Percentiles rank a stretch among this genome's conserved stretches.
These are phyloP conservation scores for Puccinia coronata DNA, from an alignment of 1,284 basidiomycete genomes.

Conservation along the genomic window DNA sequence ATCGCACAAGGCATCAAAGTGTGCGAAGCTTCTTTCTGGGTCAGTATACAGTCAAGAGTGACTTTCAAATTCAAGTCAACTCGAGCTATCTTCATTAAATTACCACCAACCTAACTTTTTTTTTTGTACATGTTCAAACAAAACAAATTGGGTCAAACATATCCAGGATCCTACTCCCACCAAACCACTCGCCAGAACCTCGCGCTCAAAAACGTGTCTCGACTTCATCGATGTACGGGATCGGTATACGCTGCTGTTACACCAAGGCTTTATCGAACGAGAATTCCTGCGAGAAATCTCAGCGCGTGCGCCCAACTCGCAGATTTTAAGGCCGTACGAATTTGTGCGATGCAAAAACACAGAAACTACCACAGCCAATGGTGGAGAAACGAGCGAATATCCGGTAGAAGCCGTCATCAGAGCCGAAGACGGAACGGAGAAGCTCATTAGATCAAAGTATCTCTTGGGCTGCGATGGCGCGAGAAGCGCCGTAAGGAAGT, in stretches of 20 bases:
- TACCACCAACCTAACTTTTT: background rate
- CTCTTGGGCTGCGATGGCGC: slow-evolving; percentile 60
- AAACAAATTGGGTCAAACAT: slow-evolving; percentile 33
- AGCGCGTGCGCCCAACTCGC: slow-evolving; percentile 49
- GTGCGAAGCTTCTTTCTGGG: slow-evolving; percentile 61
- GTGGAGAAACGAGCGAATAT: slow-evolving; percentile 52
- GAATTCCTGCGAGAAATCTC: slow-evolving; percentile 60
- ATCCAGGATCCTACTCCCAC: slow-evolving; percentile 55
- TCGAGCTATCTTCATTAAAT: background rate
- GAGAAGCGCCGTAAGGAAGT: slow-evolving; percentile 56
- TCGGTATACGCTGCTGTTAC: slow-evolving; percentile 60
- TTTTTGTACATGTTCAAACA: slow-evolving; percentile 1
- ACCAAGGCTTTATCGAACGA: slow-evolving; percentile 61
- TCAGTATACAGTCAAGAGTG: too few species aligned
- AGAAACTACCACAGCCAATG: slow-evolving; percentile 51
- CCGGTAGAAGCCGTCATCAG: slow-evolving; percentile 54
- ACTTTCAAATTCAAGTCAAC: background rate
- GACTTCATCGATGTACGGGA: slow-evolving; percentile 61
- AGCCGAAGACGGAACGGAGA: slow-evolving; percentile 50
- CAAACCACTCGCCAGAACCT: slow-evolving; percentile 58
- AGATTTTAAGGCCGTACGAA: slow-evolving; percentile 49
- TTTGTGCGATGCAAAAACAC: slow-evolving; percentile 51
- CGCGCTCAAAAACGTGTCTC: slow-evolving; percentile 60
- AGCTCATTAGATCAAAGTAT: slow-evolving; percentile 59
- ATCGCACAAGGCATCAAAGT: slow-evolving; percentile 57